A percentile compares a stretch with the other conserved stretches of the same genome.
Conservation (phyloP, 805 yeast species). For the Wickerhamomyces ciferrii region DNA sequence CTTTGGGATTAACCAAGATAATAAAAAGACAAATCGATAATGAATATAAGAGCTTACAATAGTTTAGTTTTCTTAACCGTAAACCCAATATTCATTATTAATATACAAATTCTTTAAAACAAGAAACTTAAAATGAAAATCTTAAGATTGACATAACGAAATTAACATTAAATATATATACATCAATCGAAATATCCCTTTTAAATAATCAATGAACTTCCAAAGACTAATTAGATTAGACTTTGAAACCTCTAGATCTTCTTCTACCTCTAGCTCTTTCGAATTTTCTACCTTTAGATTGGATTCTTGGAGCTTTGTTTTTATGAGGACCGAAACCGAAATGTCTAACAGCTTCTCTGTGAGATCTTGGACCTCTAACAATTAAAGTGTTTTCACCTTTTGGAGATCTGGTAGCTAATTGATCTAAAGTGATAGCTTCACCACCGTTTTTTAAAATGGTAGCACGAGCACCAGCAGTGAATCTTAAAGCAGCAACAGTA, state of each 20-base stretch:
- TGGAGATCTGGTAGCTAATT: conserved; percentile 98
- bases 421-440: conserved; percentile 98
- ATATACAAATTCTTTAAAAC: background rate
- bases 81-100: background rate
- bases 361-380: conserved; percentile 97
- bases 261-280: conserved; percentile 99
- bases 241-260: conserved; percentile 99
- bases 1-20: conserved; percentile 9
- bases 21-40: background rate
- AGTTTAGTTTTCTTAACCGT: background rate
- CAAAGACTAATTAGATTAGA: conserved; percentile 46
- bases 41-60: background rate
- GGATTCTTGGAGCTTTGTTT: conserved; percentile 98
- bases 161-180: conserved; percentile 9
- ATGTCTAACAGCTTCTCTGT: conserved; percentile 99
- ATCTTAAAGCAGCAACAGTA: conserved; percentile 98
- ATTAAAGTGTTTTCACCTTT: conserved; percentile 98
- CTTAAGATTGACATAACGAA: background rate
- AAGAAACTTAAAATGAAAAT: too few species aligned
- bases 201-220: background rate
- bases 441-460: conserved; percentile 98
- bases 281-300: conserved; percentile 98
- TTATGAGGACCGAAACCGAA: conserved; percentile 99
- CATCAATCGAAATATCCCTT: conserved; percentile 7
- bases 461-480: conserved; percentile 99